Base-by-base conservation (phyloP, 2,329 filamentous ascomycete genomes). In the Phialocephala subalpina region DNA sequence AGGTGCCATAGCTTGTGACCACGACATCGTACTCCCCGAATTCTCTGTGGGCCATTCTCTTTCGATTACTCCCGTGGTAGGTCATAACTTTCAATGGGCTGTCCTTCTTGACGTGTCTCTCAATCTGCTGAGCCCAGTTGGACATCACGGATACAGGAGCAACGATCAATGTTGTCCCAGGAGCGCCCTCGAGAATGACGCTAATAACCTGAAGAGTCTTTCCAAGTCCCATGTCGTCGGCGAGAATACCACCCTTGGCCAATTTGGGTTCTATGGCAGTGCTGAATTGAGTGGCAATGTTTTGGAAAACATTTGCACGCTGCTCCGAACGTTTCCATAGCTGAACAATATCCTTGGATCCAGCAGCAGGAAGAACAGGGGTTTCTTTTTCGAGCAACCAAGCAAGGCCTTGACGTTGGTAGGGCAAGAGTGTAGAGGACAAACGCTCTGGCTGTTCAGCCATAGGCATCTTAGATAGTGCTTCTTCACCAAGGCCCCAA, bases 211-310 rank as follows among this genome's bases (percentile, higher is more conserved):
- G 92, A 9, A 97, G 83, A 0, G 94, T 97, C 80, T 97, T 97
- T 27, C 94, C 94, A 5, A 97, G 66, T n/a, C 94, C 94, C 94
- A 97, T 97, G 73, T 97, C 94, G 76, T 97, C 94, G 1, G 93
- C 93, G 9, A 97, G 83, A 58, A 97, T 94, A 36, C 94, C 94
- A 20, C 94, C 94, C 58, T 88, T 92, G 7, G 92, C 87, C 25
- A 97, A 83, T 0, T 80, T 77, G 0, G 93, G 93, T 1, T 84
- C 78, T 2, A 77, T 77, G 0, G 76, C 77, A 9, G 85, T 88
- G 11, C 87, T 85, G 75, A 89, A 94, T 60, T 89, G 89, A 0
- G 89, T 95, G 66, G 90, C 92, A 69, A 92, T 83, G 77, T 92
- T 93, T 64, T 83, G 85, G 72, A 88, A 92, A 29, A 76, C 75